Evolutionary conservation across 768 basidiomycete species (phyloP), one percentile per base, ranked within the genome.

Genomic region (Sarcodon sp.): DNA sequence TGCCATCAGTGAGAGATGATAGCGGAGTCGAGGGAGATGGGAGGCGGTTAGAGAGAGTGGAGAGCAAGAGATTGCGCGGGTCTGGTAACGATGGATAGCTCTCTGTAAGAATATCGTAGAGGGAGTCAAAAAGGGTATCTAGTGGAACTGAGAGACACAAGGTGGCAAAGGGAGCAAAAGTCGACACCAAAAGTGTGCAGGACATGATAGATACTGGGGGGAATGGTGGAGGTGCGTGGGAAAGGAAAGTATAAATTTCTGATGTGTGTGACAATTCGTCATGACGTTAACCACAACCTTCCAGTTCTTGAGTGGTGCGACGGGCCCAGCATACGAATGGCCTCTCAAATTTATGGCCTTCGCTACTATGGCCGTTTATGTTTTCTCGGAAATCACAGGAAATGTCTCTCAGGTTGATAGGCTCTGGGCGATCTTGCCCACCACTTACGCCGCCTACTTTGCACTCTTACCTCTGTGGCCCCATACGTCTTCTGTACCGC

Each of bases 331-430:
- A 27, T 27, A 27, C 21, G 21, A 49, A 11, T 84, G 80, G 77
- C 84, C 87, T 12, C 64, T 73, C 45, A 72, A 79, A 56, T 73
- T 86, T 55, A 83, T 80, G 52, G 45, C 70, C 0, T 69, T 69
- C 32, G 59, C 64, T 0, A 77, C 78, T 0, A 50, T 59, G 4
- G 58, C 59, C 0, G 73, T 77, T 6, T 90, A 76, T 56, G 53
- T 85, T 6, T 59, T 72, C 4, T 85, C 84, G 6, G 45, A 88
- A 18, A 43, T 85, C 35, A 89, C 86, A 0, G 72, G 75, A 37
- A 92, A 93, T 55, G 83, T 86, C 44, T 87, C 84, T 1, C 87
- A 91, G 59, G 89, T 93, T 21, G 90, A 97, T 66, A 77, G 87
- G 31, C 59, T 90, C 11, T 77, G 77, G 76, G 73, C 65, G 10